Evolutionary conservation across 1,284 basidiomycete genomes (phyloP).

Genomic region (Waitea zeae): DNA sequence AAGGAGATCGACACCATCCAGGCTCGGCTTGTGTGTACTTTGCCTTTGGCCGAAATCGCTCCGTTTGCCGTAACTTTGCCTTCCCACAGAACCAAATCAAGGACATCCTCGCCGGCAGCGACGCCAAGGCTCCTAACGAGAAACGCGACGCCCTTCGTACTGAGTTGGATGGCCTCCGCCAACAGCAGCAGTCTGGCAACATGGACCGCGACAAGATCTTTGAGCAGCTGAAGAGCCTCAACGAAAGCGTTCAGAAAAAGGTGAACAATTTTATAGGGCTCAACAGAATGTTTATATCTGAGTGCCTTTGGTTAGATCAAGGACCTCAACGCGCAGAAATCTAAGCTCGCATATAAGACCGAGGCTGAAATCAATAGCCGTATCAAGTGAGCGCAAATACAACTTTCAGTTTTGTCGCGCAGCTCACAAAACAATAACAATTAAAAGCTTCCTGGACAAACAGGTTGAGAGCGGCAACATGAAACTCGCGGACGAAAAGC

Average conservation of each 20-base stretch:
- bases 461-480: conserved; percentile 86
- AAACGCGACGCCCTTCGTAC: conserved; percentile 58
- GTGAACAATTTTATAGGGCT: conserved; percentile 19
- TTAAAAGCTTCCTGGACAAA: no score
- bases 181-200: conserved; percentile 74
- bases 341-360: conserved; percentile 74
- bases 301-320: conserved; percentile 40
- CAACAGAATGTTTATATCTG: conserved; percentile 1
- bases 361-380: conserved; percentile 81
- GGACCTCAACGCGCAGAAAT: conserved; percentile 71
- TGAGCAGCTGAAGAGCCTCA: conserved; percentile 71
- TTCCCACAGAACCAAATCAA: conserved; percentile 64
- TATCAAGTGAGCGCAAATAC: conserved; percentile 43
- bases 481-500: conserved; percentile 94
- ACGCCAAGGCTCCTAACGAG: conserved; percentile 48
- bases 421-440: conserved; percentile 42
- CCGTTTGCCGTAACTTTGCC: conserved; percentile 1
- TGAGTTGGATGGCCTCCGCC: conserved; percentile 72
- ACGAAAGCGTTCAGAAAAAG: conserved; percentile 77
- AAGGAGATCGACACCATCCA: conserved; percentile 72
- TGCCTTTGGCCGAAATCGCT: neutral
- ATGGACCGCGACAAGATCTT: conserved; percentile 55
- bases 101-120: conserved; percentile 54
- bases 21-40: conserved; percentile 51
- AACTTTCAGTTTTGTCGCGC: neutral